Evolutionary conservation across 108 stramenopile genomes (phyloP).

Genomic region (Aurantiochytrium sp.): DNA sequence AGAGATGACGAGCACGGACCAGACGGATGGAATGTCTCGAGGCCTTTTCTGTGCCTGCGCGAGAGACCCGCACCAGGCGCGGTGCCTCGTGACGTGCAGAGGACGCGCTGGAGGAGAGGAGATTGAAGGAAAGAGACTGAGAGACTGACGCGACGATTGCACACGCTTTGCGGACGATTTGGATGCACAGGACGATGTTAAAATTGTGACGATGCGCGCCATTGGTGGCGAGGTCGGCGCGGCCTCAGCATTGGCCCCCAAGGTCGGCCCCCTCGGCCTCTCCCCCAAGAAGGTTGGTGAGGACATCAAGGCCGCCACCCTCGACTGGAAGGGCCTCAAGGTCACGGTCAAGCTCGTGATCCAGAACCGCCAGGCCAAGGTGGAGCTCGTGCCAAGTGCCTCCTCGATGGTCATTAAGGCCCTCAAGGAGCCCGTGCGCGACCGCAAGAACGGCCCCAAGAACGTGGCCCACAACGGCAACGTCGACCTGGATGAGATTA

Average conservation of each 20-base stretch:
- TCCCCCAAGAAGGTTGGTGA: conserved; percentile 99
- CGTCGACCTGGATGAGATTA: conserved; percentile 95
- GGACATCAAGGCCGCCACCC: conserved; percentile 99
- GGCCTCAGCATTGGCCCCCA: conserved; percentile 97
- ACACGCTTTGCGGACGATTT: not conserved
- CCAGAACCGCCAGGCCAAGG: conserved; percentile 97
- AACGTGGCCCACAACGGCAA: conserved; percentile 95
- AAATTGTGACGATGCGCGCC: conserved; percentile 70
- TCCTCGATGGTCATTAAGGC: conserved; percentile 99
- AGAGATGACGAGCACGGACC: too few relatives aligned
- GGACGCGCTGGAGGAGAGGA: not conserved
- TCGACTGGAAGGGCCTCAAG: conserved; percentile 99
- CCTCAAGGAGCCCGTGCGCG: conserved; percentile 97
- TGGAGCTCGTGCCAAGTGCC: conserved; percentile 90
- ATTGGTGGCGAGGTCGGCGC: conserved; percentile 96
- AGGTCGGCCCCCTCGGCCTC: conserved; percentile 98
- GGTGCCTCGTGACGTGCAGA: too few relatives aligned
- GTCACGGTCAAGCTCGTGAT: conserved; percentile 99
- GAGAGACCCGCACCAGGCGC: too few relatives aligned
- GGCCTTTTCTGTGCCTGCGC: too few relatives aligned
- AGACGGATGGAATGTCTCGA: too few relatives aligned
- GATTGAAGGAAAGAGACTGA: not conserved
- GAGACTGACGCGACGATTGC: not conserved
- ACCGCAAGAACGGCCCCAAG: conserved; percentile 86
- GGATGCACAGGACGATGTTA: not conserved